A percentile compares a stretch with the other conserved stretches of the same genome.
Evolutionary conservation across 306 rosid genomes (phyloP).

Genomic region (Pyrus bretschneideri): DNA sequence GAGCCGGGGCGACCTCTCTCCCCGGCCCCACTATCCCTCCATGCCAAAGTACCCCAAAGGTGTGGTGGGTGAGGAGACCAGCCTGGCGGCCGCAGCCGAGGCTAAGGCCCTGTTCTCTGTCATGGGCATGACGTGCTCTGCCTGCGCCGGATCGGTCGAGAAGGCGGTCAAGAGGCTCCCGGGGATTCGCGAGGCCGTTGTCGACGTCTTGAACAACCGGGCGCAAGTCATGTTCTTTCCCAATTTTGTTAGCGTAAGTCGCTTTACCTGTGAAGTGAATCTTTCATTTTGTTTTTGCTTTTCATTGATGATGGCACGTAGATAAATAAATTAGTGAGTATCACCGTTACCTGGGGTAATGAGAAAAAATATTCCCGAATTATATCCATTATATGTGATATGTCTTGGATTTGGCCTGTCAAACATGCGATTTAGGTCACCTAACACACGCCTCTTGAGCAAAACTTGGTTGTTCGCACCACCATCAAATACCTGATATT

Average conservation of each 20-base stretch:
- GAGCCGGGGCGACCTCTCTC: conserved; percentile 18
- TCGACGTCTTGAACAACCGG: conserved; percentile 58
- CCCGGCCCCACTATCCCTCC: conserved; percentile 65
- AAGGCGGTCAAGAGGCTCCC: conserved; percentile 60
- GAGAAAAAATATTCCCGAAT: not conserved
- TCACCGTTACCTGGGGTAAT: no score
- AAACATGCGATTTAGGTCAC: not conserved
- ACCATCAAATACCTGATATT: no score
- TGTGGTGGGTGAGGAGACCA: not conserved
- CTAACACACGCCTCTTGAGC: not conserved
- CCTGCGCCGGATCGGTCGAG: conserved; percentile 67
- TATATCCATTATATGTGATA: not conserved
- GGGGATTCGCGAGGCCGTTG: conserved; percentile 57
- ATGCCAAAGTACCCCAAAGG: conserved; percentile 64
- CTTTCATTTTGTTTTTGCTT: not conserved
- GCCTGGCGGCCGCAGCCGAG: conserved; percentile 15
- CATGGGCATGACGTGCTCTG: conserved; percentile 61
- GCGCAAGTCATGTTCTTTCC: conserved; percentile 50
- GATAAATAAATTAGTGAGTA: no score
- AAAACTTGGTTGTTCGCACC: no score
- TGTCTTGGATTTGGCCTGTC: not conserved
- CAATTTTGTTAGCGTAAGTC: conserved; percentile 43
- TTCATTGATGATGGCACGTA: not conserved
- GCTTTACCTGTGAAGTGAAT: not conserved
- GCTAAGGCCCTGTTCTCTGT: conserved; percentile 44